These are phyloP conservation scores for Xylaria sp. DNA, from an alignment of 2,329 filamentous ascomycete species.

Conservation along the genomic window DNA sequence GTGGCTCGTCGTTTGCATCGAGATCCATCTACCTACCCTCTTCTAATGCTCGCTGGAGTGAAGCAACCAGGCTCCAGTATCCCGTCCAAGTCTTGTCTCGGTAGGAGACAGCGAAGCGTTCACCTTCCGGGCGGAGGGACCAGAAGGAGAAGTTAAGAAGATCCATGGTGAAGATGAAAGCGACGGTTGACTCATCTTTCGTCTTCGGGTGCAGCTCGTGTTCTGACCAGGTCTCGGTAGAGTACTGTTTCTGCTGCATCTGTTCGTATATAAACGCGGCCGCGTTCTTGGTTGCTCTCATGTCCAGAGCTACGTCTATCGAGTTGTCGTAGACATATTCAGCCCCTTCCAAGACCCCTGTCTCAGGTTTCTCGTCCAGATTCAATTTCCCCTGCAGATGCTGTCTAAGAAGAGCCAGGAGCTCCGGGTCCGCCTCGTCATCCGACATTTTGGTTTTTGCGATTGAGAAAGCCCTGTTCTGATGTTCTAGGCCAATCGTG, in stretches of 20 bases:
- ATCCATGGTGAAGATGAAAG: constrained; percentile 98
- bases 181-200: constrained; percentile 81
- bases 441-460: constrained; percentile 73
- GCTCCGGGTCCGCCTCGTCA: constrained; percentile 88
- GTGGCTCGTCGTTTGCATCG: constrained; percentile 6
- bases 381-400: constrained; percentile 72
- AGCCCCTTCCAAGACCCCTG: constrained; percentile 82
- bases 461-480: not conserved
- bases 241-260: constrained; percentile 87
- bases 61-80: constrained; percentile 93
- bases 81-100: constrained; percentile 86
- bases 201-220: constrained; percentile 89
- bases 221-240: constrained; percentile 84
- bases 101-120: constrained; percentile 86
- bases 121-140: constrained; percentile 75
- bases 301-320: constrained; percentile 90
- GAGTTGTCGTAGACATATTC: constrained; percentile 91
- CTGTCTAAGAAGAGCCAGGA: constrained; percentile 85
- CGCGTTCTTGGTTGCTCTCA: constrained; percentile 82
- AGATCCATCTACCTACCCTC: constrained; percentile 67
- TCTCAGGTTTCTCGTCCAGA: constrained; percentile 72
- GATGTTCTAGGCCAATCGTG: constrained; percentile 12
- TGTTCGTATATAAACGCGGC: constrained; percentile 80
- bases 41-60: constrained; percentile 85
- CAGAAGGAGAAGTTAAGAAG: constrained; percentile 97